Percentiles rank a stretch among this genome's conserved stretches.
Evolutionary conservation across 1,284 basidiomycete species (phyloP).

Genomic region (Malassezia cuniculi): DNA sequence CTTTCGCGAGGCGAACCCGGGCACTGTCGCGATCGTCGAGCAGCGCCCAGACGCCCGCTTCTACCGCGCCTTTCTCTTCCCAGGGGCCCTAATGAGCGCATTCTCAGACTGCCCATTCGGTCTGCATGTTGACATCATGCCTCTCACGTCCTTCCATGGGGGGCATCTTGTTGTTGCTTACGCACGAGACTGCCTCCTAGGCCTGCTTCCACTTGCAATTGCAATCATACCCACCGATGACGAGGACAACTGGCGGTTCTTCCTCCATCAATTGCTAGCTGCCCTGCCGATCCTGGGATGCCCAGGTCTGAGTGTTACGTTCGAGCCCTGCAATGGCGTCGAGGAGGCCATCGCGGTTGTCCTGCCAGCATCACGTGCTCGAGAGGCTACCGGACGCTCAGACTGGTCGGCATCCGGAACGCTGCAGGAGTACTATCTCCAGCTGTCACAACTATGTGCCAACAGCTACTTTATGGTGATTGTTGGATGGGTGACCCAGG

Average conservation of each 20-base stretch:
- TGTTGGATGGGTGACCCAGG: slow-evolving; percentile 14
- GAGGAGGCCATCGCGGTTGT: slow-evolving; percentile 6
- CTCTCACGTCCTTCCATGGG: slow-evolving; percentile 10
- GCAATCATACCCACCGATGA: slow-evolving; percentile 10
- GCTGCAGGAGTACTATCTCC: slow-evolving; percentile 11
- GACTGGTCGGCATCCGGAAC: slow-evolving; percentile 13
- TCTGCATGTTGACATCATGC: slow-evolving; percentile 10
- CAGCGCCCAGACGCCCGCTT: slow-evolving; percentile 13
- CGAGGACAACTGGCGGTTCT: slow-evolving; percentile 16
- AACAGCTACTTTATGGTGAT: slow-evolving; percentile 13
- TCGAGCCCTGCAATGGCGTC: slow-evolving; percentile 3
- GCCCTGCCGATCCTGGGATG: slow-evolving; percentile 11
- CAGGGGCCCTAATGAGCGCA: slow-evolving; percentile 7
- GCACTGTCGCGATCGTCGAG: slow-evolving; percentile 12
- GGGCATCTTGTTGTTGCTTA: slow-evolving; percentile 10
- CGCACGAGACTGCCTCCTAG: slow-evolving; percentile 9
- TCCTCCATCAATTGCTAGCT: slow-evolving; percentile 13
- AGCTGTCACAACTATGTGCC: slow-evolving; percentile 8
- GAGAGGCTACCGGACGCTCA: background rate
- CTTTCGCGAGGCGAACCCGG: slow-evolving; percentile 13
- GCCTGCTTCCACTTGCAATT: slow-evolving; percentile 7
- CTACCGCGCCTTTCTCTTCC: slow-evolving; percentile 12
- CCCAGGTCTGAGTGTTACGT: slow-evolving; percentile 7
- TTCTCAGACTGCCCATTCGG: slow-evolving; percentile 14
- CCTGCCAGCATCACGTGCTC: slow-evolving; percentile 9